phyloP scores from a whole-genome alignment of 2,329 filamentous ascomycete genomes.

The Paecilomyces variotii region DNA sequence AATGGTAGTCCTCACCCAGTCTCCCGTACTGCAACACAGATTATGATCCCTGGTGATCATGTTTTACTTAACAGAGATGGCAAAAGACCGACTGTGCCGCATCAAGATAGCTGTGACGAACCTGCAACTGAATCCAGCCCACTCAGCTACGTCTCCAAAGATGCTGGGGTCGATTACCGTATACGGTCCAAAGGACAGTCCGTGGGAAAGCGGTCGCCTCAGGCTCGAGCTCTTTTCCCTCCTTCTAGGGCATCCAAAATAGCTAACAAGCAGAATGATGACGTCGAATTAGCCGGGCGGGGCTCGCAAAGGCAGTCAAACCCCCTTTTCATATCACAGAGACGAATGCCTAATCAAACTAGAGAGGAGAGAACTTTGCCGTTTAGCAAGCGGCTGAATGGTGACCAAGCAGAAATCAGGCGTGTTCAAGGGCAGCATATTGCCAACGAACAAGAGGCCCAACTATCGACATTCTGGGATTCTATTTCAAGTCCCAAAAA shows the following conservation, averaged over 20 bases:
- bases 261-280: neutral
- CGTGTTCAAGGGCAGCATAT: neutral
- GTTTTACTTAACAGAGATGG: neutral
- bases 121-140: neutral
- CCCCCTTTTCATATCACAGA: neutral
- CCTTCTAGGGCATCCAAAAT: neutral
- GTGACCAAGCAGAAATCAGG: neutral
- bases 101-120: neutral
- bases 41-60: neutral
- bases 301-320: neutral
- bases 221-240: neutral
- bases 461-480: neutral
- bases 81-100: neutral
- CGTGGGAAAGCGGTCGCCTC: neutral
- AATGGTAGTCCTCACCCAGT: slow-evolving; percentile 29
- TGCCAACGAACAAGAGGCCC: neutral
- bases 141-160: neutral
- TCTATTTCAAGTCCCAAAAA: neutral
- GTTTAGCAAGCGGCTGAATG: neutral
- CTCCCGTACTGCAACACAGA: neutral
- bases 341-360: neutral
- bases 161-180: neutral
- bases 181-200: neutral
- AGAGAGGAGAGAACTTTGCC: neutral
- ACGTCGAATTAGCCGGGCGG: neutral